Base-by-base conservation (phyloP, 495 filamentous ascomycete genomes). In the Trichoderma virens region DNA sequence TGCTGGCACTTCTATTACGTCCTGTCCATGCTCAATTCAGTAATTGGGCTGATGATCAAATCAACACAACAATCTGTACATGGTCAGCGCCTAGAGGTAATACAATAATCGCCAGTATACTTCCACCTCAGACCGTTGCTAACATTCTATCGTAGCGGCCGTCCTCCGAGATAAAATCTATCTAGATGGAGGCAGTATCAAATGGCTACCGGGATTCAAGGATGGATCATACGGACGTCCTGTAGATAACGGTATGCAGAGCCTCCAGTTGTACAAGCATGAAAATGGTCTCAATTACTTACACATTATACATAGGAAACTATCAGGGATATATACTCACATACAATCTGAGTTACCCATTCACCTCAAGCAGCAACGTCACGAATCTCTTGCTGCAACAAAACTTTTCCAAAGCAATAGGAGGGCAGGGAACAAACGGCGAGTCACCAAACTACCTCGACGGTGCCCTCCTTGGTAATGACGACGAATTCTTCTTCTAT, bases 91-190 rank as follows among this genome's bases (percentile, higher is more conserved):
- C 81, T 51, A 75, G 86, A 77, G 82, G 85, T 82, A 56, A 73
- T 65, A 4, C 67, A n/a, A n/a, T n/a, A n/a, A 30, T 35, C 11
- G 13, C 18, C 60, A 30, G 6, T 35, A 61, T 4, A 23, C 31
- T 38, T 4, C 28, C 38, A 38, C 47, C 32, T 30, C 5, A 31
- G 5, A 25, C 20, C n/a, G n/a, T 0, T 1, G 25, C 69, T 78
- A 61, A 78, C 68, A 25, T 1, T 5, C 60, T 20, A n/a, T 8
- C 18, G 35, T 63, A 88, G 88, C 80, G 65, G 82, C 82, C 59
- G 72, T 88, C 2, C 77, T 90, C 47, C 83, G 80, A 28, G 86
- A 91, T 68, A 87, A 80, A 2, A 74, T 90, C 30, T 91, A 87
- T 67, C 63, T 91, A 23, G 88, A 91, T 69, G 89, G 89, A 45